Percentiles rank a stretch among this genome's conserved stretches.
Conservation (phyloP, 1,284 basidiomycete species). For the Fomitopsis schrenkii region DNA sequence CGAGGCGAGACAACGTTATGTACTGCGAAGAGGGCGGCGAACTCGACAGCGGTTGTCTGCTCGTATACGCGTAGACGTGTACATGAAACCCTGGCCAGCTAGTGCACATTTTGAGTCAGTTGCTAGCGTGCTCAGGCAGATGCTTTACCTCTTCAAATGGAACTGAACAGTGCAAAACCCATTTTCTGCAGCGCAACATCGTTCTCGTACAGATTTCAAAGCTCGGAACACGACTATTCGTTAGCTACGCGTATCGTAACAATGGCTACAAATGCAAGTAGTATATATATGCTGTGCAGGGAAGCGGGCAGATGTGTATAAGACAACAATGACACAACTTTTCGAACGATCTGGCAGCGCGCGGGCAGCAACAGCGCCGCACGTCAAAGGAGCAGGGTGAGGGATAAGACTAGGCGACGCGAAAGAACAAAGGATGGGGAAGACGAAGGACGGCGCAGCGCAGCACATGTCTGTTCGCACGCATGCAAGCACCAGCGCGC, state of each 20-base stretch:
- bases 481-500: constrained; percentile 2
- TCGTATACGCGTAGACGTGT: too few relatives aligned
- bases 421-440: neutral
- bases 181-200: neutral
- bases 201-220: constrained; percentile 4
- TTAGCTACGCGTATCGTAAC: constrained; percentile 24
- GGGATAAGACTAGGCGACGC: constrained; percentile 2
- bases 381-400: neutral
- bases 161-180: too few relatives aligned
- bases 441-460: neutral
- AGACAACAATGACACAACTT: constrained; percentile 10
- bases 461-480: neutral
- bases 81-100: too few relatives aligned
- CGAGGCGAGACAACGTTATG: too few relatives aligned
- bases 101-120: too few relatives aligned
- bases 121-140: too few relatives aligned
- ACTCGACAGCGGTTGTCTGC: too few relatives aligned
- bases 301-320: constrained; percentile 11
- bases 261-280: constrained; percentile 24
- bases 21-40: too few relatives aligned
- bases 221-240: constrained; percentile 16
- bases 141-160: too few relatives aligned
- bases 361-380: neutral
- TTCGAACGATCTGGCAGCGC: constrained; percentile 6
- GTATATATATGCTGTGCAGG: constrained; percentile 25